phyloP scores from a whole-genome alignment of 2,329 filamentous ascomycete species.

The Monascus ruber region DNA sequence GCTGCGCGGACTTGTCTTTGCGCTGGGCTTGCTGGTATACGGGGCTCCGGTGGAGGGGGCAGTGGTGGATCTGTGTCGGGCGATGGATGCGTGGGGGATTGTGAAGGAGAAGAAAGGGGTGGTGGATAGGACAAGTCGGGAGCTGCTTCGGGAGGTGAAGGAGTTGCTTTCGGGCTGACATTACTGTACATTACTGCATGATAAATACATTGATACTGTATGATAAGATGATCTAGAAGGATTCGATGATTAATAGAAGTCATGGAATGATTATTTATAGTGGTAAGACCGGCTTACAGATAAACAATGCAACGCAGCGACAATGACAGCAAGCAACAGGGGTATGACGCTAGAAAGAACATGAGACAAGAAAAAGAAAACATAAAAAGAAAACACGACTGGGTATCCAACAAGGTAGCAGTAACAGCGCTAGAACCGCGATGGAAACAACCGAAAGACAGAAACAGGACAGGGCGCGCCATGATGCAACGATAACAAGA shows the following conservation, averaged over 20 bases:
- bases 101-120: slow-evolving; percentile 50
- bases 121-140: slow-evolving; percentile 39
- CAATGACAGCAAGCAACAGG: too few relatives aligned
- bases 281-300: too few relatives aligned
- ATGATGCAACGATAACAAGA: not conserved
- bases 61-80: slow-evolving; percentile 65
- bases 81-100: slow-evolving; percentile 60
- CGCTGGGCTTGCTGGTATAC: slow-evolving; percentile 66
- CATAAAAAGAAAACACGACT: too few relatives aligned
- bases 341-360: not conserved
- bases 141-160: slow-evolving; percentile 32
- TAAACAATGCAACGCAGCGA: too few relatives aligned
- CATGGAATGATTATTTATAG: not conserved
- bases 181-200: not conserved
- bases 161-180: slow-evolving; percentile 2
- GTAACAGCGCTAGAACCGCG: not conserved
- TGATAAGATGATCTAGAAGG: slow-evolving; percentile 1
- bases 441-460: not conserved
- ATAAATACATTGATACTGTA: not conserved
- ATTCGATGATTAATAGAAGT: not conserved
- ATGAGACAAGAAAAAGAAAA: not conserved
- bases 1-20: slow-evolving; percentile 63
- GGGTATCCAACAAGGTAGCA: not conserved
- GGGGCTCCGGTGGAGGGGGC: slow-evolving; percentile 59
- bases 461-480: not conserved